These are phyloP conservation scores for Ephemerocybe angulata DNA, from an alignment of 768 basidiomycete genomes.

Conservation along the genomic window DNA sequence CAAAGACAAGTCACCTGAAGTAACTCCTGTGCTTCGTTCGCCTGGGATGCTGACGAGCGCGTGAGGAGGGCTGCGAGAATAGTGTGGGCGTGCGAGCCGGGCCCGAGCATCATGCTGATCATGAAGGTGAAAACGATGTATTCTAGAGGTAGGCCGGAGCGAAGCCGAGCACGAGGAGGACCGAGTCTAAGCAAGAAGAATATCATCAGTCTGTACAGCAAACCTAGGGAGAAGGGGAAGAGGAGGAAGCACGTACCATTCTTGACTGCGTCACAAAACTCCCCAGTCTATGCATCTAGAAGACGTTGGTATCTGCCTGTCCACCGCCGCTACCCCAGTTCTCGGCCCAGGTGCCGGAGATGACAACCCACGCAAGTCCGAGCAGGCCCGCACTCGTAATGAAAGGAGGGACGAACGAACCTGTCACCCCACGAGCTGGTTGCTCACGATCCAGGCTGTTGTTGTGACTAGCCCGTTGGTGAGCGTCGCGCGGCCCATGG, in stretches of 20 bases:
- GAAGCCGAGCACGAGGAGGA: constrained; percentile 62
- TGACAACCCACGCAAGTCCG: constrained; percentile 51
- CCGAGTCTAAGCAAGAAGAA: constrained; percentile 50
- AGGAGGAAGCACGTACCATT: constrained; percentile 33
- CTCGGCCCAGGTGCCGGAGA: constrained; percentile 59
- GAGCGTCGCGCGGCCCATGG: constrained; percentile 71
- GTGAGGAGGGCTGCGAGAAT: constrained; percentile 33
- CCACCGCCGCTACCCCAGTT: constrained; percentile 57
- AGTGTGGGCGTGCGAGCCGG: constrained; percentile 70
- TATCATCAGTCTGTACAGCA: neutral
- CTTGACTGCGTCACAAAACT: constrained; percentile 57
- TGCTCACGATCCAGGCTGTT: constrained; percentile 63
- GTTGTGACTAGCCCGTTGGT: constrained; percentile 73
- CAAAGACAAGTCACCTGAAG: constrained; percentile 37
- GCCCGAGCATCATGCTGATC: constrained; percentile 80
- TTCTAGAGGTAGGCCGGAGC: constrained; percentile 61
- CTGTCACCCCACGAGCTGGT: constrained; percentile 55
- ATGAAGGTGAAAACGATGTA: constrained; percentile 81
- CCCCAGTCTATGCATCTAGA: constrained; percentile 52
- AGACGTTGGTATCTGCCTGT: constrained; percentile 31
- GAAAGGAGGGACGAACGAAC: constrained; percentile 61
- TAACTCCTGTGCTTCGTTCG: no score
- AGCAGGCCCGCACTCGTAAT: constrained; percentile 58
- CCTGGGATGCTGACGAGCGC: no score
- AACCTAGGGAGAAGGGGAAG: neutral